Percentiles rank a stretch among this genome's conserved stretches.
These are phyloP conservation scores for Guadua angustifolia DNA, from an alignment of 176 grass and related monocot genomes.

Conservation along the genomic window DNA sequence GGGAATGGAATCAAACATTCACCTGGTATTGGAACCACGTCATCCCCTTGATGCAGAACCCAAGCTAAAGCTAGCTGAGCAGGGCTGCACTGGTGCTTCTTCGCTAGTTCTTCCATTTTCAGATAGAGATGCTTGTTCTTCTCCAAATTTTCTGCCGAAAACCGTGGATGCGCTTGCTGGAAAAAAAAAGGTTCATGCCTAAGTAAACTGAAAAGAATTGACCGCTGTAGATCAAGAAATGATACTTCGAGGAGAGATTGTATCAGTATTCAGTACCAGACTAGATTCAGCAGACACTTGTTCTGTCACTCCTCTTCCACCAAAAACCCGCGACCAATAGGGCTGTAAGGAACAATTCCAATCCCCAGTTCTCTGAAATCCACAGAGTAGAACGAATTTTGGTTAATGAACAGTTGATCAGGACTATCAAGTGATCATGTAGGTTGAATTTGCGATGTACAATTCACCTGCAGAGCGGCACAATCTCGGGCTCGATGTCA, in stretches of 20 bases:
- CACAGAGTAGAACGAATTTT: background rate
- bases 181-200: background rate
- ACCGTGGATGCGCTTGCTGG: conserved; percentile 65
- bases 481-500: conserved; percentile 79
- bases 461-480: conserved; percentile 80
- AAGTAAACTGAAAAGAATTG: background rate
- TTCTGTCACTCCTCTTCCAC: conserved; percentile 61
- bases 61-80: conserved; percentile 77
- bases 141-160: conserved; percentile 65
- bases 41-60: conserved; percentile 81
- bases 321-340: conserved; percentile 81
- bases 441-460: background rate
- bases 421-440: background rate
- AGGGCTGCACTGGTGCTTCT: conserved; percentile 72
- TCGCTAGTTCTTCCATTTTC: conserved; percentile 55
- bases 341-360: conserved; percentile 89
- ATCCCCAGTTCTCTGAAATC: conserved; percentile 70
- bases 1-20: conserved; percentile 6
- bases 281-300: conserved; percentile 56
- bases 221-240: background rate
- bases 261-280: conserved; percentile 63
- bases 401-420: background rate
- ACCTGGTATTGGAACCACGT: conserved; percentile 90
- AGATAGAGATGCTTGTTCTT: conserved; percentile 74
- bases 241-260: background rate